Evolutionary conservation across 441 rosid genomes (phyloP).

Genomic region (Metrosideros polymorpha): DNA sequence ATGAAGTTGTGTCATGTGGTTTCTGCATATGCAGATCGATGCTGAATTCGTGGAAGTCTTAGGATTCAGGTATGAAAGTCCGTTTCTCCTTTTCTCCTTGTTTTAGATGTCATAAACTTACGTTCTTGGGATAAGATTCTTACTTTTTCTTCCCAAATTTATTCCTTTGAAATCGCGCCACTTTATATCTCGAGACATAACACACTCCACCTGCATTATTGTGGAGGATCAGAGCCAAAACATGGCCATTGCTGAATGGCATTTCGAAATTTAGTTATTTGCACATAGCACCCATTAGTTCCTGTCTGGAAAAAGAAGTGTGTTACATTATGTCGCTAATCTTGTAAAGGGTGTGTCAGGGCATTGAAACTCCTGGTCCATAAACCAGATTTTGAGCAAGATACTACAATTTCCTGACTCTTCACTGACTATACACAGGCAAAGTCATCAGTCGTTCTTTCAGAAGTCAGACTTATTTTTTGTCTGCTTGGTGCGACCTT

Average conservation of each 20-base stretch:
- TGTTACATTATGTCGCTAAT: background rate
- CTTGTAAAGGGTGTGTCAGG: background rate
- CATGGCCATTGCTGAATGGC: background rate
- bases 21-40: conserved; percentile 46
- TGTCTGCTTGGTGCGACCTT: conserved; percentile 67
- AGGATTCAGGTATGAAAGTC: conserved; percentile 56
- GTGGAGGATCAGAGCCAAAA: background rate
- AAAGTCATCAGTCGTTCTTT: conserved; percentile 67
- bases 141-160: background rate
- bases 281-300: background rate
- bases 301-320: background rate
- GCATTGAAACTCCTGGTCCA: background rate
- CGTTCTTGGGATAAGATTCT: background rate
- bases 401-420: background rate
- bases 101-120: background rate
- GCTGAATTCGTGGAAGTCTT: conserved; percentile 60
- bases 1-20: background rate
- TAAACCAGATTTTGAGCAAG: background rate
- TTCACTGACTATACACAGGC: conserved; percentile 23
- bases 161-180: background rate
- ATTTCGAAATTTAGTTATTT: background rate
- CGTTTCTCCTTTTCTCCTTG: background rate
- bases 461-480: conserved; percentile 76
- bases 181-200: background rate
- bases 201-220: background rate